Conservation (phyloP, 345 rosid genomes). For the Rhizophora mangle region DNA sequence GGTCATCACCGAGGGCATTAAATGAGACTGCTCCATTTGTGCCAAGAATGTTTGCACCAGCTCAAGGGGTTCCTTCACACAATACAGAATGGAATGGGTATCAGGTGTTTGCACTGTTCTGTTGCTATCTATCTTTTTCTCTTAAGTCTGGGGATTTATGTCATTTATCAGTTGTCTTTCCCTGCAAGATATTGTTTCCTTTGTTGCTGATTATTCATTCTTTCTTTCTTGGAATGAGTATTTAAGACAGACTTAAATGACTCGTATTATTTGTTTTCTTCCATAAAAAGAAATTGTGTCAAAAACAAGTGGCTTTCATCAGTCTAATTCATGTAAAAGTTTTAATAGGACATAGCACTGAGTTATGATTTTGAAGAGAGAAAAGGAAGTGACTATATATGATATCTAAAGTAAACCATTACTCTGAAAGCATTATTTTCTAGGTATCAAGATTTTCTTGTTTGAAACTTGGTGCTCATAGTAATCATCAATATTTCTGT, state of each 20-base stretch:
- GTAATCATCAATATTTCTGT: too few relatives aligned
- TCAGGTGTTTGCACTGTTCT: constrained; percentile 47
- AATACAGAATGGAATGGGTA: constrained; percentile 78
- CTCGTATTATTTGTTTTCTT: neutral
- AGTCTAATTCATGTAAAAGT: neutral
- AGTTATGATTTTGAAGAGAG: neutral
- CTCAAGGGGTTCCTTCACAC: constrained; percentile 55
- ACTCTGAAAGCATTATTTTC: neutral
- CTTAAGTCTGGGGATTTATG: neutral
- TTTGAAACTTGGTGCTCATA: neutral
- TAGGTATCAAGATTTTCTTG: neutral
- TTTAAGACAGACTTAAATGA: neutral
- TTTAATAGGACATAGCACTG: neutral
- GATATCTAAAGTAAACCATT: constrained; percentile 1
- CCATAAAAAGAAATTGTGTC: neutral
- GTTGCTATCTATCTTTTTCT: neutral
- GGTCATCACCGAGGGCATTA: constrained; percentile 64
- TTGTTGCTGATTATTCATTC: neutral
- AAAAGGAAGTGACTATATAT: neutral
- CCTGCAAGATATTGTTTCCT: neutral
- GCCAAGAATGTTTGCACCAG: constrained; percentile 58
- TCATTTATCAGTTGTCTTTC: neutral
- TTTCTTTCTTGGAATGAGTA: neutral
- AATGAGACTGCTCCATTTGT: constrained; percentile 52
- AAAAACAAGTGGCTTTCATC: neutral